phyloP scores from a whole-genome alignment of 805 yeast genomes.

The Candida suzukii region DNA sequence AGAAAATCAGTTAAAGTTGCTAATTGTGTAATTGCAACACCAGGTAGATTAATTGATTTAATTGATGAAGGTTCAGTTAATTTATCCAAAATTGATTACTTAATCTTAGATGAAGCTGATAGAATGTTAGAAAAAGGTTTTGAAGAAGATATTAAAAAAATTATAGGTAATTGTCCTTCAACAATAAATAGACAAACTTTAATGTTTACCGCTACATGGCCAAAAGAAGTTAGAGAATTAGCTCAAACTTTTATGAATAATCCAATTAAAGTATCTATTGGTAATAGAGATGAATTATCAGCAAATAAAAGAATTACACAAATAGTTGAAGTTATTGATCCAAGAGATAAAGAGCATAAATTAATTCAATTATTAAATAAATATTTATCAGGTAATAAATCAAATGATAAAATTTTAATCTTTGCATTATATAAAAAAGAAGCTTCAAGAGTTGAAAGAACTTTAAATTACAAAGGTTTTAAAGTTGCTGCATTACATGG shows the following conservation, averaged over 20 bases:
- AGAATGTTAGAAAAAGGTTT: constrained; percentile 98
- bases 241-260: constrained; percentile 76
- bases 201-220: constrained; percentile 99
- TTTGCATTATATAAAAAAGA: constrained; percentile 96
- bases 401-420: constrained; percentile 77
- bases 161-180: constrained; percentile 53
- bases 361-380: constrained; percentile 64
- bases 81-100: constrained; percentile 59
- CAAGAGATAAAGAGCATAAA: constrained; percentile 69
- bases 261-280: constrained; percentile 89
- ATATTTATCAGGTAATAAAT: constrained; percentile 59
- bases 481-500: constrained; percentile 93
- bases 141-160: constrained; percentile 88
- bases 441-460: constrained; percentile 83
- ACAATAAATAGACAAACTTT: constrained; percentile 67
- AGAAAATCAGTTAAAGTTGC: constrained; percentile 55
- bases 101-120: constrained; percentile 96
- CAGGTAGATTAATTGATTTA: constrained; percentile 93
- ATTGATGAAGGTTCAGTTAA: constrained; percentile 81
- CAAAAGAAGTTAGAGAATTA: constrained; percentile 92
- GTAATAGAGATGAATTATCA: constrained; percentile 86
- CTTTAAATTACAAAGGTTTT: constrained; percentile 66
- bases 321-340: constrained; percentile 87
- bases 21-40: constrained; percentile 90
- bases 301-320: constrained; percentile 95